Evolutionary conservation across 2,329 filamentous ascomycete species (phyloP).

Genomic region (Curvularia verruculosa): DNA sequence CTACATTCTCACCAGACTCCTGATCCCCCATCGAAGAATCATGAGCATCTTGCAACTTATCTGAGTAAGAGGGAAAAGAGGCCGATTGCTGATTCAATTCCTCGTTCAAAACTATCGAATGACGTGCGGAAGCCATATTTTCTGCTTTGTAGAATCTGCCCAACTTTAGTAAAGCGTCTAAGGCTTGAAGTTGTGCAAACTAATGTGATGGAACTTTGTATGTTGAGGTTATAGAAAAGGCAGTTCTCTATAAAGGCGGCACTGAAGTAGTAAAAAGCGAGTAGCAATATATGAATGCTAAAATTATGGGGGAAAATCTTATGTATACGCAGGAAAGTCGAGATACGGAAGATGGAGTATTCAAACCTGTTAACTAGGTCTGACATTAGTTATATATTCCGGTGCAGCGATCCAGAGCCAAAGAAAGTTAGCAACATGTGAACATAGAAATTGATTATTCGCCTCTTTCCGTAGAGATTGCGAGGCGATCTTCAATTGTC

Average conservation of each 20-base stretch:
- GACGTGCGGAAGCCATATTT: neutral
- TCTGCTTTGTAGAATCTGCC: neutral
- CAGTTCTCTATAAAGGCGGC: neutral
- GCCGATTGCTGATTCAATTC: conserved; percentile 21
- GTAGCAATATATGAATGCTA: neutral
- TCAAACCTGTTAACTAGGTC: neutral
- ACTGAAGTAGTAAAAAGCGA: too few relatives aligned
- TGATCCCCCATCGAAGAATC: conserved; percentile 16
- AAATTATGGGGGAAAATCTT: neutral
- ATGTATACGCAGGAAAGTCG: neutral
- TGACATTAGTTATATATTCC: neutral
- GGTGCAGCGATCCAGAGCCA: neutral
- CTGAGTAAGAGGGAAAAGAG: conserved; percentile 16
- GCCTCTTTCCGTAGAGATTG: neutral
- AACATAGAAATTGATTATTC: neutral
- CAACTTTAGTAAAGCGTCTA: neutral
- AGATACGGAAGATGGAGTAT: neutral
- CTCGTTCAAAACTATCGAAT: conserved; percentile 11
- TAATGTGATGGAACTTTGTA: neutral
- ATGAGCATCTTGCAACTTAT: conserved; percentile 12
- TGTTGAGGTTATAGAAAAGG: neutral
- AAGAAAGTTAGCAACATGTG: neutral
- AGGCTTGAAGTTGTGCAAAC: neutral
- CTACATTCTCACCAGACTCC: conserved; percentile 19
- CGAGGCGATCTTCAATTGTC: neutral